Base-by-base conservation (phyloP, 2,329 filamentous ascomycete genomes). In the Fusarium sp. region DNA sequence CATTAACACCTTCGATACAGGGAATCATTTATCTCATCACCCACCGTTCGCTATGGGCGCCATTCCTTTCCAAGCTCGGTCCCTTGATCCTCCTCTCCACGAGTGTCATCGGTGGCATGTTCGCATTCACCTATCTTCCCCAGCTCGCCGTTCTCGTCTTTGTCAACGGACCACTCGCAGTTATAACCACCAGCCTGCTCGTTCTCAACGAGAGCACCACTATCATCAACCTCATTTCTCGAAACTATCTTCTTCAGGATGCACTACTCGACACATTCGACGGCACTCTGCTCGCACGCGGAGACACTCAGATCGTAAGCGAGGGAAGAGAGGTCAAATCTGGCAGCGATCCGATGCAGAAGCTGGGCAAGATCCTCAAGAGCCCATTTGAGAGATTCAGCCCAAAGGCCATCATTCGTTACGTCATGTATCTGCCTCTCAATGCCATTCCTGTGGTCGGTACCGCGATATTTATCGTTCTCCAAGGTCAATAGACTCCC, bases 401-500 rank as follows among this genome's bases (percentile, higher is more conserved):
- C 32, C 87, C 87, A 32, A 90, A 87, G 77, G 91, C 92, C 9
- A 83, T 98, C 52, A 85, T 98, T 43, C 88, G 94, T 70, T 96
- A 96, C 78, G 81, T 97, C 73, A 90, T 98, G 84, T 97, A 97
- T 81, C 87, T 98, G 48, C 95, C 96, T 13, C 88, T 98, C 70
- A 98, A 98, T 85, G 95, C 98, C 81, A 95, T 98, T 62, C 96
- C 96, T 0, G 88, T 98, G 1, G 90, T 98, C 20, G 96, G 96
- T 7, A 98, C 95, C 0, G 85, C 92, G 9, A 85, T 95, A 6
- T 98, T 97, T 82, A 88, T 98, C 37, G 81, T 93, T 32, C 81
- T 97, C 18, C 95, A 98, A 82, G 93, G 92, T 82, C 83, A 82
- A 74, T 67, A 18, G 34, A 32, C 1, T 1, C 10, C 18, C 16